phyloP scores from a whole-genome alignment of 2,329 filamentous ascomycete genomes.

The Fusarium fujikuroi region DNA sequence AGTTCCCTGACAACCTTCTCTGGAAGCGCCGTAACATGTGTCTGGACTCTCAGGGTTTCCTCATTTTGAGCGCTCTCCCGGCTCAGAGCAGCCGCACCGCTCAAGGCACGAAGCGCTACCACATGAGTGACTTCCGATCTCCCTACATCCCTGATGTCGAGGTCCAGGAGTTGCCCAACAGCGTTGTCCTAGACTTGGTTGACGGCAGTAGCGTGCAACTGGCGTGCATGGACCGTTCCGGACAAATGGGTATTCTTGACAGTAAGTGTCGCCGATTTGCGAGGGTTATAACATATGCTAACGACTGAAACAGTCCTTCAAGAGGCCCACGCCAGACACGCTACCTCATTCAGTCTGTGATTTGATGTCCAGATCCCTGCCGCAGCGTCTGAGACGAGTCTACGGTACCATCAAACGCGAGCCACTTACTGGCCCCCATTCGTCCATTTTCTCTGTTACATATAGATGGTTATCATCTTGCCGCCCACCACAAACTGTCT shows the following conservation, averaged over 20 bases:
- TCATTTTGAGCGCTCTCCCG: conserved; percentile 76
- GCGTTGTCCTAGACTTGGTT: conserved; percentile 71
- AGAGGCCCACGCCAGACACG: conserved; percentile 51
- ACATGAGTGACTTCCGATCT: conserved; percentile 82
- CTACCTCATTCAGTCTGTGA: conserved; percentile 48
- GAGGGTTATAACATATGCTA: background rate
- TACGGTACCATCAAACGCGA: background rate
- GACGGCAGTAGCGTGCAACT: conserved; percentile 71
- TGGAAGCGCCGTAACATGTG: conserved; percentile 95
- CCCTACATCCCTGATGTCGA: conserved; percentile 91
- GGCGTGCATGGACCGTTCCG: conserved; percentile 70
- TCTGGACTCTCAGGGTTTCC: conserved; percentile 83
- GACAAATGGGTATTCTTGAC: conserved; percentile 65
- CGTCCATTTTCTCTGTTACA: conserved; percentile 21
- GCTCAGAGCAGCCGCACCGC: conserved; percentile 63
- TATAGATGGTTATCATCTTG: conserved; percentile 19
- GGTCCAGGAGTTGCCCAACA: conserved; percentile 91
- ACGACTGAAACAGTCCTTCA: conserved; percentile 45
- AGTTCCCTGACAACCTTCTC: conserved; percentile 94
- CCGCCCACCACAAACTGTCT: conserved; percentile 11
- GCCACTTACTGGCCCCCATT: background rate
- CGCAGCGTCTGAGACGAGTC: conserved; percentile 3
- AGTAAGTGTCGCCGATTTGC: conserved; percentile 54
- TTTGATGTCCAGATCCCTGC: background rate
- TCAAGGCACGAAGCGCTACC: conserved; percentile 76